Conservation (phyloP, 2,329 filamentous ascomycete species). For the Apiospora malaysiana region DNA sequence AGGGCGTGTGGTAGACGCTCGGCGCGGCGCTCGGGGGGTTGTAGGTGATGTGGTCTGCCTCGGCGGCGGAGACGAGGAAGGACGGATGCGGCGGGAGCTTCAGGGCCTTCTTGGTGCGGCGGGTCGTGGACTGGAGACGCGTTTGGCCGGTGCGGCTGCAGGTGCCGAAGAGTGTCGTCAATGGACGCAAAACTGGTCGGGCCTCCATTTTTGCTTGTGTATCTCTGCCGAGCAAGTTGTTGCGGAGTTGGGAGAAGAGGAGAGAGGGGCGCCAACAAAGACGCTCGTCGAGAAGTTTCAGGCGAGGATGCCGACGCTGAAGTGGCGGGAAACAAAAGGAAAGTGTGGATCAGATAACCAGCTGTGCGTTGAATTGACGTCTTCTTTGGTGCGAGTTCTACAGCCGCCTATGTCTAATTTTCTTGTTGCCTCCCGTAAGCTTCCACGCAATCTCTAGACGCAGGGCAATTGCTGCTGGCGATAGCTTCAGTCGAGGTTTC, state of each 20-base stretch:
- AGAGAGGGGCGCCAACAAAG: background rate
- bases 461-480: conserved; percentile 4
- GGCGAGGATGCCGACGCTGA: background rate
- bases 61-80: conserved; percentile 50
- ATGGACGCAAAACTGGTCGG: conserved; percentile 24
- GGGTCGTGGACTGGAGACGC: conserved; percentile 49
- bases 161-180: conserved; percentile 27
- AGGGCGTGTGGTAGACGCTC: conserved; percentile 69
- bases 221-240: conserved; percentile 23
- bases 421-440: conserved; percentile 1
- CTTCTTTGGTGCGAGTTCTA: background rate
- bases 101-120: conserved; percentile 61
- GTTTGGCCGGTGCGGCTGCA: conserved; percentile 23
- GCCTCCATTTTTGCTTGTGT: conserved; percentile 14
- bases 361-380: background rate
- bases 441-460: conserved; percentile 8
- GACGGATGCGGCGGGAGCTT: conserved; percentile 66
- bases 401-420: background rate
- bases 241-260: background rate
- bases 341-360: background rate
- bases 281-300: background rate
- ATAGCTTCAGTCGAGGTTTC: conserved; percentile 12
- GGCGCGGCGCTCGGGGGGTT: conserved; percentile 61
- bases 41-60: conserved; percentile 55
- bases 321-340: background rate